Base-by-base conservation (phyloP, 768 basidiomycete genomes). In the Phanerodontia chrysosporium region DNA sequence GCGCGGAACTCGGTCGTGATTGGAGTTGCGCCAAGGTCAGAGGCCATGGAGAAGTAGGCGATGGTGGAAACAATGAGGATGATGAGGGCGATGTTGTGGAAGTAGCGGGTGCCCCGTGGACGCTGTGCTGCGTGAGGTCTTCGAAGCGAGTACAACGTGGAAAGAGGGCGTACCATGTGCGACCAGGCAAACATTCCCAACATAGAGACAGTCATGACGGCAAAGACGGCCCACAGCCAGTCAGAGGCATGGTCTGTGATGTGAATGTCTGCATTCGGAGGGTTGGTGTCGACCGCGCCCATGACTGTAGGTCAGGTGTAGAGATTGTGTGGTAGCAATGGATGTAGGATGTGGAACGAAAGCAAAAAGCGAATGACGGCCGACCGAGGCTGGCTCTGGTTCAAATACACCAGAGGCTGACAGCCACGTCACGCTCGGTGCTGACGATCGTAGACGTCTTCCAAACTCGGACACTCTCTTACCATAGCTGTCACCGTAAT, bases 171-270 rank as follows among this genome's bases (percentile, higher is more conserved):
- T 58, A 70, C 70, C 22, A 69, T 48, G 59, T 70, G 75, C 13
- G 71, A 65, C 77, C 76, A 83, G 25, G 58, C 65, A 14, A 82
- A 53, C 53, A 74, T 64, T 35, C 63, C 32, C 29, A 81, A 36
- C 61, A 77, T 76, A 8, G 72, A 72, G 14, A 78, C 1, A 2
- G 74, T 63, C 80, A 84, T 83, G 57, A 83, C 48, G 10, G 77
- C 76, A 54, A 80, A 80, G 44, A 81, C 81, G 0, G 81, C 75
- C 81, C 81, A 85, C 5, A 79, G 69, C 79, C 79, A 85, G 70
- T 83, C 73, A 0, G 81, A 78, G 2, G 74, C 81, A 32, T 69
- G 69, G 0, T 65, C 62, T 49, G 77, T 76, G 67, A 83, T 77
- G 66, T 75, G 74, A 48, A 57, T 60, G 8, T 64, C 65, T 18